Evolutionary conservation across 2,329 filamentous ascomycete genomes (phyloP), one percentile per base, ranked within the genome.

Genomic region (Paecilomyces sp.): DNA sequence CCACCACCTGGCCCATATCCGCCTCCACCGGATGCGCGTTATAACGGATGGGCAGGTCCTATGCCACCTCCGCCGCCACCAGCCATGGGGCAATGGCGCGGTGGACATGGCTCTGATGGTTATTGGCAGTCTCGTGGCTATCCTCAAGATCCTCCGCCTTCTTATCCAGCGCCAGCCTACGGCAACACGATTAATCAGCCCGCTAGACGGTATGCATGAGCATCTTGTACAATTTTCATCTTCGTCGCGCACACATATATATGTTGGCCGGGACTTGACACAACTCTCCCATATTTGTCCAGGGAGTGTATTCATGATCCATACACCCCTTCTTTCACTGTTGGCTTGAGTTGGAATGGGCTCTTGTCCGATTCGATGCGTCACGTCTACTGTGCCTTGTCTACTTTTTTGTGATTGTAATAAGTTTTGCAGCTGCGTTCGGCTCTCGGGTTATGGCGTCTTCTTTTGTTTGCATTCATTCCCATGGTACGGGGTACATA

Each of bases 11-110:
- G 41, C 22, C 41, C 13, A 52, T 57, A 24, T 51, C 55, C 33
- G n/a, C 22, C 57, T 50, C 33, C 33, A 9, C 33, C 33, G 9
- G 22, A 25, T 25, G 28, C 28, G 5, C 41, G 12, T 47, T 56
- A 54, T 25, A 54, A 47, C 18, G 58, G 60, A 22, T 61, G 61
- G 61, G 53, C 59, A 24, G 58, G 58, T 11, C 58, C 60, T 28
- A 60, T 60, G 54, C 60, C 60, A 5, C 41, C 41, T 47, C 41
- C n/a, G n/a, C 60, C 52, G 18, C 53, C 52, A n/a, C 58, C 58
- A 31, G 31, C 57, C 9, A 54, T 55, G 30, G 50, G 50, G 18
- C 4, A 52, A 53, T 53, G 28, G 22, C 51, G 6, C 5, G 51
- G 51, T 13, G 24, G 24, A 30, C 18, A 47, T 47, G 8, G 22